Percentiles rank a stretch among this genome's conserved stretches.
These are phyloP conservation scores for Fusarium succisae DNA, from an alignment of 2,329 filamentous ascomycete genomes.

Conservation along the genomic window DNA sequence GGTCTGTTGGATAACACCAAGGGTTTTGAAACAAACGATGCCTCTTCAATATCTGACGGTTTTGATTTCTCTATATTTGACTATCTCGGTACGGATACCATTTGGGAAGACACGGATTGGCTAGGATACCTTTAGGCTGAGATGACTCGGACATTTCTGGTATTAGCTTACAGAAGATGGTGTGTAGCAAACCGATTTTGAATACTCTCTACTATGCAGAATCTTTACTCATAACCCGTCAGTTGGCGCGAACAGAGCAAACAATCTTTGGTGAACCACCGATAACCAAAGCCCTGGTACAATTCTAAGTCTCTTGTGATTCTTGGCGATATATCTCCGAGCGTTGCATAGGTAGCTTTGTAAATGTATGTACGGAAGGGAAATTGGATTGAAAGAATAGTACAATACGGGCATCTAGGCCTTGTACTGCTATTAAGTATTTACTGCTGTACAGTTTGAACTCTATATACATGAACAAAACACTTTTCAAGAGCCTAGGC, in stretches of 20 bases:
- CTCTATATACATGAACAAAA: conserved; percentile 14
- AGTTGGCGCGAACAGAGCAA: too few species aligned
- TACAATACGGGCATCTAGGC: neutral
- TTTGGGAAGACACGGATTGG: neutral
- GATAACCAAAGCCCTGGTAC: too few species aligned
- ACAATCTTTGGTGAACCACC: rapidly evolving
- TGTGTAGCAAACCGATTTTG: rapidly evolving
- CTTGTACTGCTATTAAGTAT: neutral
- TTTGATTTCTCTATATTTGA: neutral
- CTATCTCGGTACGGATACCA: neutral
- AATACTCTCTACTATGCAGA: too few species aligned
- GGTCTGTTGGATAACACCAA: neutral
- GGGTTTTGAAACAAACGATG: neutral
- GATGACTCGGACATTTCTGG: rapidly evolving
- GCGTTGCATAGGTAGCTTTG: too few species aligned
- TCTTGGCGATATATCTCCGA: rapidly evolving
- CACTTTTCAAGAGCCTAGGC: neutral
- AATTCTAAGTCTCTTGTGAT: too few species aligned
- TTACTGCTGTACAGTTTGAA: neutral
- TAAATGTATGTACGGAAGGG: rapidly evolving
- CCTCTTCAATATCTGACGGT: neutral
- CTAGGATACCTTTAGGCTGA: neutral
- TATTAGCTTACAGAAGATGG: rapidly evolving
- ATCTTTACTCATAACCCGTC: too few species aligned
- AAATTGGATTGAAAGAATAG: rapidly evolving